These are phyloP conservation scores for Ceratocystis cacaofunesta DNA, from an alignment of 2,329 filamentous ascomycete species.

Conservation along the genomic window DNA sequence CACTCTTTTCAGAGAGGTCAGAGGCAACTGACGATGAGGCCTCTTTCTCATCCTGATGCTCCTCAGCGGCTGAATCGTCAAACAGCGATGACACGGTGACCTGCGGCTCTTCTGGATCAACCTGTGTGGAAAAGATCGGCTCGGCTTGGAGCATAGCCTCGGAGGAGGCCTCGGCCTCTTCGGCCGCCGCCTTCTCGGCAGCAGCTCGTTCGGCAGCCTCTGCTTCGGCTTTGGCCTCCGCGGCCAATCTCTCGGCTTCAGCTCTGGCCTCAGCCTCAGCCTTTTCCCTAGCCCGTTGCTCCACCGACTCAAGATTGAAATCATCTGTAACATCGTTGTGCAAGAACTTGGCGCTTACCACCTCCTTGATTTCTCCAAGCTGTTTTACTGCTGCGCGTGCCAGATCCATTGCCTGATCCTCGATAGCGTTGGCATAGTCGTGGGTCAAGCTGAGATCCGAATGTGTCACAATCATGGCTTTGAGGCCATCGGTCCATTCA, in stretches of 20 bases:
- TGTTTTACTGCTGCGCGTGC: slow-evolving; percentile 70
- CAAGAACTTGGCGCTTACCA: slow-evolving; percentile 69
- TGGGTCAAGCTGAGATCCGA: slow-evolving; percentile 54
- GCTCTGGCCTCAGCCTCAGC: slow-evolving; percentile 23
- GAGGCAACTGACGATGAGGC: slow-evolving; percentile 20
- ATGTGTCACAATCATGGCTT: slow-evolving; percentile 59
- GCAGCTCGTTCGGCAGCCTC: neutral
- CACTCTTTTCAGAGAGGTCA: slow-evolving; percentile 5
- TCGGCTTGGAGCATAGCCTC: no score
- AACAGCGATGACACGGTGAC: slow-evolving; percentile 17
- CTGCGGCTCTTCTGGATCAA: slow-evolving; percentile 13
- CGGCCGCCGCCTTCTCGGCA: neutral
- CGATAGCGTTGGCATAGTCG: slow-evolving; percentile 50
- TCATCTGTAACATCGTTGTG: slow-evolving; percentile 61
- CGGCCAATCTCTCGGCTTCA: slow-evolving; percentile 11
- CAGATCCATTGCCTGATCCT: slow-evolving; percentile 65
- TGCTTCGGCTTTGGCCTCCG: slow-evolving; percentile 14
- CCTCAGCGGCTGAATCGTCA: slow-evolving; percentile 18
- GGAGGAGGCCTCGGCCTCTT: neutral
- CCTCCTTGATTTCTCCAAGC: slow-evolving; percentile 64
- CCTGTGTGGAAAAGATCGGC: slow-evolving; percentile 19
- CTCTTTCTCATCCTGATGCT: slow-evolving; percentile 21
- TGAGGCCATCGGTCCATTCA: slow-evolving; percentile 72
- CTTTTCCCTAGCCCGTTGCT: slow-evolving; percentile 37
- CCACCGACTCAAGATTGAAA: slow-evolving; percentile 55